phyloP scores from a whole-genome alignment of 1,284 basidiomycete genomes.

The Mycosarcoma maydis region DNA sequence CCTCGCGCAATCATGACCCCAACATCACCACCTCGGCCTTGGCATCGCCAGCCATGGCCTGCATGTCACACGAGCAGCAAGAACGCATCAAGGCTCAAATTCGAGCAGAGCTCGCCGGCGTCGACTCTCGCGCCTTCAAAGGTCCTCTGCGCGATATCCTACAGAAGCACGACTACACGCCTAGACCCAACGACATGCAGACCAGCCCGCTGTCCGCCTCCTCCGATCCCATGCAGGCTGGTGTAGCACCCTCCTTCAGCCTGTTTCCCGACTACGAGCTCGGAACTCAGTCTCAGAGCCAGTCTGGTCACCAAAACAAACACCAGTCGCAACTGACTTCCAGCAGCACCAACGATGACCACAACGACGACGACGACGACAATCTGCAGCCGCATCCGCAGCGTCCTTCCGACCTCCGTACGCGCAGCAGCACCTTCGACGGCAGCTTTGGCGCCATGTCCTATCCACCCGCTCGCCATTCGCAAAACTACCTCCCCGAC shows the following conservation, averaged over 20 bases:
- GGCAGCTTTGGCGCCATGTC: slow-evolving; percentile 31
- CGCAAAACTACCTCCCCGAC: slow-evolving; percentile 38
- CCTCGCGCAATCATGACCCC: slow-evolving; percentile 16
- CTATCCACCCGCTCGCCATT: slow-evolving; percentile 36
- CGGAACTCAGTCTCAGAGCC: slow-evolving; percentile 15
- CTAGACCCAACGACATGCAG: slow-evolving; percentile 31
- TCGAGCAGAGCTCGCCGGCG: slow-evolving; percentile 48
- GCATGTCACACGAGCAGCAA: slow-evolving; percentile 39
- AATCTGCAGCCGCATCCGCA: slow-evolving; percentile 19
- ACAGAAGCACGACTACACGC: slow-evolving; percentile 42
- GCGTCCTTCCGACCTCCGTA: slow-evolving; percentile 27
- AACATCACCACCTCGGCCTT: slow-evolving; percentile 11
- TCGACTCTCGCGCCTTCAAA: slow-evolving; percentile 54
- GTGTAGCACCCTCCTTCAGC: slow-evolving; percentile 36
- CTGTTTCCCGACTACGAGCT: slow-evolving; percentile 43
- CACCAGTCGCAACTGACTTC: slow-evolving; percentile 1
- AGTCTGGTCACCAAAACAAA: slow-evolving; percentile 10
- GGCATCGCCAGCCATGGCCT: slow-evolving; percentile 15
- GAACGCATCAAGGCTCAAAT: slow-evolving; percentile 46
- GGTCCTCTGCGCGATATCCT: slow-evolving; percentile 54
- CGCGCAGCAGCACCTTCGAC: slow-evolving; percentile 48
- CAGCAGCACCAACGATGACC: slow-evolving; percentile 12
- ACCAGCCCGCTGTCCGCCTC: slow-evolving; percentile 33
- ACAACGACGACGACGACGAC: too few species aligned
- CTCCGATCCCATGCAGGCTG: slow-evolving; percentile 42